phyloP scores from a whole-genome alignment of 192 early-diverging fungal genomes.

The Coemansia sp. region DNA sequence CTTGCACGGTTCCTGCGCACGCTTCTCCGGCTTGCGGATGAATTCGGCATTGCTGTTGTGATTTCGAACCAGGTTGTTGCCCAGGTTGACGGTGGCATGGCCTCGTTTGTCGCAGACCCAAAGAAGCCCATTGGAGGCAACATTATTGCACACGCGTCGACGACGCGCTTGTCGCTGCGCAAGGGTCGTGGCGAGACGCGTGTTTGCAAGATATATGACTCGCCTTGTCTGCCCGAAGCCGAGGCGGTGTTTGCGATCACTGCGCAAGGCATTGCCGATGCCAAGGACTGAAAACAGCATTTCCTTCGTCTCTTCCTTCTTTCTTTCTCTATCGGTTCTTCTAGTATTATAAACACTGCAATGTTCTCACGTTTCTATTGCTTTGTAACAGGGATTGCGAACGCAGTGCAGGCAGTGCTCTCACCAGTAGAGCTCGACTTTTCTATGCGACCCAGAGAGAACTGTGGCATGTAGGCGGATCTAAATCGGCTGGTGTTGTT shows the following conservation, averaged over 20 bases:
- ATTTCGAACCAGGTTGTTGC: constrained; percentile 99
- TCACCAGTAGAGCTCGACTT: not conserved
- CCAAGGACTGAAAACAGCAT: constrained; percentile 62
- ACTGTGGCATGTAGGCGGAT: constrained; percentile 48
- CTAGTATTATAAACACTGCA: not conserved
- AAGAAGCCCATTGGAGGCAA: constrained; percentile 98
- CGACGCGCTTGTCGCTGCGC: constrained; percentile 87
- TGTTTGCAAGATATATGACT: constrained; percentile 97
- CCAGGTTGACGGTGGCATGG: constrained; percentile 82
- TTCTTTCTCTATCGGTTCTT: not conserved
- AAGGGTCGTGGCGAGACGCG: constrained; percentile 91
- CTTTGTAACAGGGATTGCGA: constrained; percentile 18
- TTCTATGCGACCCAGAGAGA: constrained; percentile 28
- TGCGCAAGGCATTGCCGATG: constrained; percentile 84
- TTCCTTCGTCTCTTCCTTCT: not conserved
- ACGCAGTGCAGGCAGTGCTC: constrained; percentile 8
- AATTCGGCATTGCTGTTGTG: constrained; percentile 97
- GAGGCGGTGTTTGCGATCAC: constrained; percentile 93
- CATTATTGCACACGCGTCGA: constrained; percentile 97
- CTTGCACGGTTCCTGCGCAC: constrained; percentile 85
- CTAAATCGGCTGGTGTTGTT: constrained; percentile 20
- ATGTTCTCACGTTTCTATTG: not conserved
- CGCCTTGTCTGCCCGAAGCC: constrained; percentile 88
- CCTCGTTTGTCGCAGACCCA: constrained; percentile 86
- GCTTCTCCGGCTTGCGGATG: constrained; percentile 86